phyloP scores from a whole-genome alignment of 495 filamentous ascomycete species.

The Cercophora samala region DNA sequence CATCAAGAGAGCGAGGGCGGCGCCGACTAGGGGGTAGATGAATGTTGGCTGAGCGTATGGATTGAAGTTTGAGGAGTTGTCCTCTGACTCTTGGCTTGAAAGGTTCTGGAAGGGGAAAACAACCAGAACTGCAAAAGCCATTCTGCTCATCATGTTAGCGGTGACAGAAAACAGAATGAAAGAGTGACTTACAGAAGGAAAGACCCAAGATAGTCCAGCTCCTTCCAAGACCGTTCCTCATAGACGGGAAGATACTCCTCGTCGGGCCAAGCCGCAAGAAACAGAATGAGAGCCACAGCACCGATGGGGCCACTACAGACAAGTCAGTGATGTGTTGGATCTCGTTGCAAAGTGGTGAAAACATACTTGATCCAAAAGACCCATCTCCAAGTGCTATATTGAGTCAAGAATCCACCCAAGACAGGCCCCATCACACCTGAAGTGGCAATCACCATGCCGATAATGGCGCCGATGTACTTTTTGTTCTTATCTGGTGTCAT shows the following conservation, averaged over 20 bases:
- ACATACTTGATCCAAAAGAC: conserved; percentile 63
- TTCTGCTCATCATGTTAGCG: conserved; percentile 17
- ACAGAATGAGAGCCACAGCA: conserved; percentile 44
- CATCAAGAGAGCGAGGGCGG: conserved; percentile 38
- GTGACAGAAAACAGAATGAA: neutral
- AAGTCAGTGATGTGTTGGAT: conserved; percentile 15
- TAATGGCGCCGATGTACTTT: conserved; percentile 34
- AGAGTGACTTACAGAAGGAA: conserved; percentile 41
- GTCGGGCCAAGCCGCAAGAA: conserved; percentile 47
- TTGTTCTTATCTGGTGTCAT: conserved; percentile 41
- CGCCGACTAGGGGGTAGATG: conserved; percentile 44
- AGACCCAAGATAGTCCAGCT: conserved; percentile 56
- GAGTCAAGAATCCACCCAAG: conserved; percentile 59
- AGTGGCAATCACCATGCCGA: conserved; percentile 33
- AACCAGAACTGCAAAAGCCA: conserved; percentile 54
- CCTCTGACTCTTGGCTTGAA: neutral
- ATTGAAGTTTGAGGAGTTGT: conserved; percentile 34
- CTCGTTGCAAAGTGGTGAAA: neutral
- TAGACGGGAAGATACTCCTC: conserved; percentile 32
- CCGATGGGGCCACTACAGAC: conserved; percentile 47
- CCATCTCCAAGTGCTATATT: conserved; percentile 64
- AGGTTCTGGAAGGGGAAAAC: conserved; percentile 57
- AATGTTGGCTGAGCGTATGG: conserved; percentile 43
- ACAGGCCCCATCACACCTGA: conserved; percentile 54
- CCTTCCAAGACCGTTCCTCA: conserved; percentile 38